These are phyloP conservation scores for Pestalotiopsis sp. DNA, from an alignment of 2,329 filamentous ascomycete genomes.

Conservation along the genomic window DNA sequence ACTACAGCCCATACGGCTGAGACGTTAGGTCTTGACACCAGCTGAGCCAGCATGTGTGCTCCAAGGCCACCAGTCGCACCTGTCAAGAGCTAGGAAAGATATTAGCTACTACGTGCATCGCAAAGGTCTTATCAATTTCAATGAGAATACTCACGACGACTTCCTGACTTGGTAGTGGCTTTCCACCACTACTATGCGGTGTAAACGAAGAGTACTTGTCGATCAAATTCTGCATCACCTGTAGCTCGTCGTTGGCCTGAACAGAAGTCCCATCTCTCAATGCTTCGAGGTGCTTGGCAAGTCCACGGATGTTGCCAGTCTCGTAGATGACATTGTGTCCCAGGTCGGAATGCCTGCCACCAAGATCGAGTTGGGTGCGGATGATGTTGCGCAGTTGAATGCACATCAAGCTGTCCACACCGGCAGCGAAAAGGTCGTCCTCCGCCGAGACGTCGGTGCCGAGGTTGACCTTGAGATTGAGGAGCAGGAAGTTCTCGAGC, in stretches of 20 bases:
- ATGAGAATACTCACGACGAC: neutral
- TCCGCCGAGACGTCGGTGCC: neutral
- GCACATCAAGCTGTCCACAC: neutral
- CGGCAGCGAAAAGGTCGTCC: neutral
- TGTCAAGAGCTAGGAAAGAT: neutral
- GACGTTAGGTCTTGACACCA: neutral
- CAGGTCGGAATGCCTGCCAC: neutral
- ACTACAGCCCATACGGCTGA: neutral
- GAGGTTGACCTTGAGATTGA: neutral
- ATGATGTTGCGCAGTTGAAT: neutral
- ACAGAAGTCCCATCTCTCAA: neutral
- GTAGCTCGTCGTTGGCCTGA: neutral
- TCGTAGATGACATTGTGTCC: neutral
- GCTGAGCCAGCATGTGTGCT: neutral
- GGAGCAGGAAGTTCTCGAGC: neutral
- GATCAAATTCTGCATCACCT: neutral
- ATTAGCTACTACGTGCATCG: neutral
- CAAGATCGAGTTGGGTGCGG: neutral
- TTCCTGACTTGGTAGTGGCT: neutral
- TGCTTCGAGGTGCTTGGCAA: neutral
- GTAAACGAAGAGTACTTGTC: conserved; percentile 1
- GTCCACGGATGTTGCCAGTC: neutral
- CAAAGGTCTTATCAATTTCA: neutral
- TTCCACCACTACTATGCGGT: neutral
- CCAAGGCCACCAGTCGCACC: neutral